Evolutionary conservation across 2,329 filamentous ascomycete species (phyloP), one percentile per base, ranked within the genome.

Genomic region (Trematosphaeria pertusa): DNA sequence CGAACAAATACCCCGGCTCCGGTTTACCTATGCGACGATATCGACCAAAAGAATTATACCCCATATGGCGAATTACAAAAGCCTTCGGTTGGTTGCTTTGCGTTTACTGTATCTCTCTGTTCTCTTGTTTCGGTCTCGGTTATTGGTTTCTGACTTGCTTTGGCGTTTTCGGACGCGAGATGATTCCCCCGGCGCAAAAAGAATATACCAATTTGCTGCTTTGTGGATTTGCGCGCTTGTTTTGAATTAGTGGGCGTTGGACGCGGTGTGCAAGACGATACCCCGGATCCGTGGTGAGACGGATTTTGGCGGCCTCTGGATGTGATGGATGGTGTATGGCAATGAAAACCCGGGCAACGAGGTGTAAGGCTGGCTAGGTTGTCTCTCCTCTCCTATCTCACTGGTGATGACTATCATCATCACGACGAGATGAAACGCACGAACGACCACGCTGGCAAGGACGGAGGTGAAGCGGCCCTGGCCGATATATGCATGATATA

Each of bases 141-240:
- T 44, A 22, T 46, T 32, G 50, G 20, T 37, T 43, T 28, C 24
- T 12, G 7, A 7, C 12, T 62, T 57, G 47, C 39, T 52, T 57
- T 55, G 62, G 65, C 55, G 57, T 61, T 64, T 38, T 40, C 45
- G 46, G 45, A 45, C 40, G 49, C 58, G 63, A 61, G 48, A 69
- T 65, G 67, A 70, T 69, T 69, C 65, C 67, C 67, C 66, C 57
- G 68, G 69, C 67, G 69, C 68, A 64, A 71, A 70, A 65, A 72
- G 61, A 71, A 70, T 71, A 72, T 72, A 72, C 69, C 69, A 71
- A 69, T 70, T 70, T 71, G 67, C 63, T 66, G 64, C 67, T 50
- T 65, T 61, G 52, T 60, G 52, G 44, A 48, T 52, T 33, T 46
- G 42, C 24, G 53, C 31, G 46, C 43, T 48, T 37, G 35, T 32